Evolutionary conservation across 2,329 filamentous ascomycete species (phyloP), one percentile per base, ranked within the genome.

Genomic region (Hypoxylon sp.): DNA sequence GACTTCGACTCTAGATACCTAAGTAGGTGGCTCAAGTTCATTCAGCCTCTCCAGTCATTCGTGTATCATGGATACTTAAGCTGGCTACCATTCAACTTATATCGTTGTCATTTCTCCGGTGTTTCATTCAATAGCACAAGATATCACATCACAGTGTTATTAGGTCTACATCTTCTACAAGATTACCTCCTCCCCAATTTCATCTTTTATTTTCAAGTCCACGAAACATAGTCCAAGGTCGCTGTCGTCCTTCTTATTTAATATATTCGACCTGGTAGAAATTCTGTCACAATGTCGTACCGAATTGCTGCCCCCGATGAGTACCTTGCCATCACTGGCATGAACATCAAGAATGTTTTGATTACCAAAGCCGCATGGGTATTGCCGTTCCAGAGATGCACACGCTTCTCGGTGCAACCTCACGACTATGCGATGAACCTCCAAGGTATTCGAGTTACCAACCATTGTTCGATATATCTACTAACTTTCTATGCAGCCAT

Each of bases 321-420:
- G 82, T 97, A 96, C 85, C 91, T 97, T 81, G 93, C 93, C 84
- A 88, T 96, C 74, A 96, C 93, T 74, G 93, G 94, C 82, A 90
- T 90, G 81, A 89, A 91, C 72, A 86, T 97, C 74, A 85, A 90
- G 47, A 90, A 87, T 75, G 88, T 97, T 74, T 88, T 88, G 73
- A 94, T 97, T 79, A 89, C 88, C 77, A 97, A 97, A 82, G 91
- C 93, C 71, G 86, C 90, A 61, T 90, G 91, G 82, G 85, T 94
- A 17, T 87, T 85, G 80, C 92, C 92, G 61, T 88, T 92, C 70
- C 92, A 94, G 81, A 86, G 89, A 76, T 89, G 82, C 79, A 85
- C 81, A 63, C 84, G 85, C 74, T 88, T 88, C 79, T 78, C 75
- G 69, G 90, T 92, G 75, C 90, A 90, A 71, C 91, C 92, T 0